These are phyloP conservation scores for Saccharomycopsis javanensis DNA, from an alignment of 805 yeast species.

Conservation along the genomic window DNA sequence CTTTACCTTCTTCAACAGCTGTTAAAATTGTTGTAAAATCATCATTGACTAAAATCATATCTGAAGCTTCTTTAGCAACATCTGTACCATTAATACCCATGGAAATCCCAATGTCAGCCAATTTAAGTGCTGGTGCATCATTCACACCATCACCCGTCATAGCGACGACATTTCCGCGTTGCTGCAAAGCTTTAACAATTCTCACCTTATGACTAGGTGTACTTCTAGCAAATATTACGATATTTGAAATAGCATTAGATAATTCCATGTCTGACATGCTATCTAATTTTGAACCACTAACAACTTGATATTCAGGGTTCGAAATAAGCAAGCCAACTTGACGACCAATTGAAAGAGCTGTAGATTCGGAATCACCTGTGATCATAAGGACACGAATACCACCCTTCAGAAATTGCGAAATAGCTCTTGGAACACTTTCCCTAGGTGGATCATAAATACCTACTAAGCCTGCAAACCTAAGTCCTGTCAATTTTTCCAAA, in stretches of 20 bases:
- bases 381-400: conserved; percentile 98
- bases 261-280: conserved; percentile 61
- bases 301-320: conserved; percentile 54
- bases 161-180: conserved; percentile 90
- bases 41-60: conserved; percentile 94
- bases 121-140: conserved; percentile 95
- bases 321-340: conserved; percentile 82
- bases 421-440: conserved; percentile 67
- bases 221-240: conserved; percentile 88
- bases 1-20: conserved; percentile 97
- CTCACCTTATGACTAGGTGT: conserved; percentile 90
- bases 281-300: conserved; percentile 81
- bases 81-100: conserved; percentile 95
- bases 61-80: conserved; percentile 97
- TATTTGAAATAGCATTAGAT: conserved; percentile 66
- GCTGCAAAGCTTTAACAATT: conserved; percentile 81
- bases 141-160: conserved; percentile 99
- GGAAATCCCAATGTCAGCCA: conserved; percentile 93
- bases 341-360: conserved; percentile 76
- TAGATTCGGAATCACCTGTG: conserved; percentile 86
- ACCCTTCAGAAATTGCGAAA: conserved; percentile 70
- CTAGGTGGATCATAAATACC: conserved; percentile 99
- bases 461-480: conserved; percentile 74
- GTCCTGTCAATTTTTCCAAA: conserved; percentile 35
- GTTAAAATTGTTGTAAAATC: conserved; percentile 88